Base-by-base conservation (phyloP, 192 early-diverging fungal genomes). In the Fimicolochytrium jonesii region DNA sequence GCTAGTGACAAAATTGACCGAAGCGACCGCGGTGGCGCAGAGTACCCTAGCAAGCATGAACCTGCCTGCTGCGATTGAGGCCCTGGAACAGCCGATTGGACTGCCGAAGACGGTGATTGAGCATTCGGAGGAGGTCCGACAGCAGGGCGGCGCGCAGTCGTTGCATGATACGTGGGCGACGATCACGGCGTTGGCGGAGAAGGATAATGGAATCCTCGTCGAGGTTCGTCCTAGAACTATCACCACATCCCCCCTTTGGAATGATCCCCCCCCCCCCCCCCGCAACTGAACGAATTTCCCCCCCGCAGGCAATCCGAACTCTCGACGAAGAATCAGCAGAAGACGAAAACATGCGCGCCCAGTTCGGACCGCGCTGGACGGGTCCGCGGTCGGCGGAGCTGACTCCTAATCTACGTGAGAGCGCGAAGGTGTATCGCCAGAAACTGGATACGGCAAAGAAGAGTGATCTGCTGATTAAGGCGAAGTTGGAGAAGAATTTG, bases 121-220 rank as follows among this genome's bases (percentile, higher is more conserved):
- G 25, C 86, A 86, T 42, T 86, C 89, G 11, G 82, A 86, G 31
- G 92, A 94, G 59, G 81, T 95, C 20, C 73, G 82, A 26, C 69
- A 76, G 0, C 79, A 87, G 39, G 90, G 92, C 20, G 92, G 92
- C 0, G 69, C 75, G n/a, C 49, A 65, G 5, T 68, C 72, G 5
- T 66, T 94, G 6, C 79, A 87, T 51, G 80, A 82, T 1, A 71
- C 83, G 69, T 73, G 87, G 51, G 81, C 87, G 20, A 85, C 78
- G 2, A 73, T 90, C n/a, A 71, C 71, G 41, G 70, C 77, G 3
- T 70, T 85, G 10, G 75, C 78, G 5, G 36, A 46, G 0, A 74
- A 78, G 11, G 78, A 87, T 61, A 70, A 68, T 5, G 71, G 66
- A 6, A 77, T 88, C 34, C 59, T 94, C 26, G 86, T 87, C 28